Percentiles rank a stretch among this genome's conserved stretches.
phyloP scores from a whole-genome alignment of 1,139 yeast species.

The Eremothecium coryli region DNA sequence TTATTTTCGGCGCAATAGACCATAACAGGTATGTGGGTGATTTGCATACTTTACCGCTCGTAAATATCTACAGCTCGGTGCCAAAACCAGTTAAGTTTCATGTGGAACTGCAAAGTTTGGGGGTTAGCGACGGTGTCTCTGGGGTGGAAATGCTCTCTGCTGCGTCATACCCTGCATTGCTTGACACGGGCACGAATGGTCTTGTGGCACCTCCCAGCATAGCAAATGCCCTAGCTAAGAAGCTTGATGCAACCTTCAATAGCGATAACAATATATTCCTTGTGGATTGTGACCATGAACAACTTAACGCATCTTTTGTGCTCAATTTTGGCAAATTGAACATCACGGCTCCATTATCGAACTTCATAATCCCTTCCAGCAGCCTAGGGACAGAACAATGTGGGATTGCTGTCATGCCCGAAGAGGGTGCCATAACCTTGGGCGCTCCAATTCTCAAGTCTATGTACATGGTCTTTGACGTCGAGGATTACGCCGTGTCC shows the following conservation, averaged over 20 bases:
- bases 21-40: constrained; percentile 39
- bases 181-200: constrained; percentile 65
- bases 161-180: constrained; percentile 36
- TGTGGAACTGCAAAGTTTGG: constrained; percentile 38
- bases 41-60: constrained; percentile 37
- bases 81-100: constrained; percentile 35
- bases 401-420: constrained; percentile 31
- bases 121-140: constrained; percentile 26
- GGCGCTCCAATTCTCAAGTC: constrained; percentile 70
- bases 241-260: constrained; percentile 35
- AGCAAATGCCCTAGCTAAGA: constrained; percentile 34
- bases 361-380: constrained; percentile 28
- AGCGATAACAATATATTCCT: constrained; percentile 32
- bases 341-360: constrained; percentile 40
- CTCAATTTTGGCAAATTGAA: constrained; percentile 45
- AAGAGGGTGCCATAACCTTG: constrained; percentile 34
- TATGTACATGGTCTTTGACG: constrained; percentile 70
- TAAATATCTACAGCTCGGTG: constrained; percentile 30
- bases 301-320: constrained; percentile 23
- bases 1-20: constrained; percentile 52
- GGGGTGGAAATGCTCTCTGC: constrained; percentile 22
- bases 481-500: constrained; percentile 55
- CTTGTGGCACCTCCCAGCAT: constrained; percentile 43
- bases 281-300: constrained; percentile 27
- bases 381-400: constrained; percentile 23